Conservation (phyloP, 371 early-diverging fungal species). For the Batkoa obscura region DNA sequence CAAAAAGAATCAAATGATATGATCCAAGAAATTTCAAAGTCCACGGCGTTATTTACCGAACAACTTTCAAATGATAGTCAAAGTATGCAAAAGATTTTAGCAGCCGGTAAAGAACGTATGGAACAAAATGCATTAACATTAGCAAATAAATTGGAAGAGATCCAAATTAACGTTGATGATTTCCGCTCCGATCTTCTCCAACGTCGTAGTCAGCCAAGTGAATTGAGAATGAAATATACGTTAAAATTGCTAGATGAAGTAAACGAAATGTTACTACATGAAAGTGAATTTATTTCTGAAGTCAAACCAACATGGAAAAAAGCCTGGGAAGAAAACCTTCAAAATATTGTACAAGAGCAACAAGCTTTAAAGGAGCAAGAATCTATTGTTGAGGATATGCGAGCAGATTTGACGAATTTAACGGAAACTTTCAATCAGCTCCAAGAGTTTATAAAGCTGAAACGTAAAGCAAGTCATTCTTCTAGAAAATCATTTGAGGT, state of each 20-base stretch:
- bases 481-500: slow-evolving; percentile 26
- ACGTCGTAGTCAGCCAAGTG: slow-evolving; percentile 40
- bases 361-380: slow-evolving; percentile 56
- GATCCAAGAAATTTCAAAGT: slow-evolving; percentile 13
- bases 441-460: slow-evolving; percentile 32
- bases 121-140: slow-evolving; percentile 29
- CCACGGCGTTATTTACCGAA: slow-evolving; percentile 17
- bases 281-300: slow-evolving; percentile 22
- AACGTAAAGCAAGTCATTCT: slow-evolving; percentile 18
- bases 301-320: slow-evolving; percentile 51
- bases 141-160: slow-evolving; percentile 34
- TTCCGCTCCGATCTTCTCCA: slow-evolving; percentile 57
- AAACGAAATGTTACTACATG: slow-evolving; percentile 6
- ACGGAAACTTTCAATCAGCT: slow-evolving; percentile 32
- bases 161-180: slow-evolving; percentile 49
- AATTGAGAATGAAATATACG: slow-evolving; percentile 24
- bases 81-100: slow-evolving; percentile 22
- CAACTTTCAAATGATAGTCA: slow-evolving; percentile 9
- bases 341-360: slow-evolving; percentile 58
- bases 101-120: slow-evolving; percentile 31
- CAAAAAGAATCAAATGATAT: slow-evolving; percentile 18
- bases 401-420: slow-evolving; percentile 36
- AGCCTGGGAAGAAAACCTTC: slow-evolving; percentile 61
- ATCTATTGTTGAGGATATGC: slow-evolving; percentile 32
- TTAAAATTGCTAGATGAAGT: slow-evolving; percentile 22